Conservation (phyloP, 805 yeast genomes). For the Candida manassasensis region DNA sequence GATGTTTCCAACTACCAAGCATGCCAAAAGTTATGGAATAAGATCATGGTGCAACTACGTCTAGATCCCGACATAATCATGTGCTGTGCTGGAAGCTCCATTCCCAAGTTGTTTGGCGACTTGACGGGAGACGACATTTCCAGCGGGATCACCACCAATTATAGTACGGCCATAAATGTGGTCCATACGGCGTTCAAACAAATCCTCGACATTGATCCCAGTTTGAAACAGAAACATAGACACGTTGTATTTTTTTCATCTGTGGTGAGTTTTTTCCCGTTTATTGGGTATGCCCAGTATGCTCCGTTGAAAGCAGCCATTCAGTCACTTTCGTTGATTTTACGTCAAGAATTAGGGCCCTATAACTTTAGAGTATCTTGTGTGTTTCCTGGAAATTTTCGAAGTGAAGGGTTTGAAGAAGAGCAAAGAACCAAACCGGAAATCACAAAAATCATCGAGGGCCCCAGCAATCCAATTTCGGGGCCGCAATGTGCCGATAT, state of each 20-base stretch:
- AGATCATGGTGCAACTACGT: constrained; percentile 16
- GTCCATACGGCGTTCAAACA: constrained; percentile 59
- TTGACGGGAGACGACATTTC: constrained; percentile 53
- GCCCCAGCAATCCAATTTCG: constrained; percentile 67
- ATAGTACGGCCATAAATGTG: constrained; percentile 65
- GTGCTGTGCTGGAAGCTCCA: constrained; percentile 85
- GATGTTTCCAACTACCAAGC: constrained; percentile 59
- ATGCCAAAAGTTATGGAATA: constrained; percentile 43
- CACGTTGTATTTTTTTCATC: constrained; percentile 62
- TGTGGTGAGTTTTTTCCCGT: constrained; percentile 75
- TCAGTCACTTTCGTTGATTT: constrained; percentile 63
- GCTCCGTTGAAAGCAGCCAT: constrained; percentile 87
- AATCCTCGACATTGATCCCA: constrained; percentile 14
- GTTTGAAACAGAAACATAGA: constrained; percentile 38
- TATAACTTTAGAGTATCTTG: constrained; percentile 67
- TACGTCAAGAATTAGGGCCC: constrained; percentile 77
- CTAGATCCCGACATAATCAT: constrained; percentile 67
- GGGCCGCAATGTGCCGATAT: constrained; percentile 62
- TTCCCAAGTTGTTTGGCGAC: constrained; percentile 74
- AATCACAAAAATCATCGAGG: constrained; percentile 80
- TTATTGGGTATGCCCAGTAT: constrained; percentile 87
- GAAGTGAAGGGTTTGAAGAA: constrained; percentile 77
- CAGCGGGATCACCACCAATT: constrained; percentile 63
- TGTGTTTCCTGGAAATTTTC: constrained; percentile 85
- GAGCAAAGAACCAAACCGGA: constrained; percentile 85